These are phyloP conservation scores for Penicillium herquei DNA, from an alignment of 495 filamentous ascomycete species.

Conservation along the genomic window DNA sequence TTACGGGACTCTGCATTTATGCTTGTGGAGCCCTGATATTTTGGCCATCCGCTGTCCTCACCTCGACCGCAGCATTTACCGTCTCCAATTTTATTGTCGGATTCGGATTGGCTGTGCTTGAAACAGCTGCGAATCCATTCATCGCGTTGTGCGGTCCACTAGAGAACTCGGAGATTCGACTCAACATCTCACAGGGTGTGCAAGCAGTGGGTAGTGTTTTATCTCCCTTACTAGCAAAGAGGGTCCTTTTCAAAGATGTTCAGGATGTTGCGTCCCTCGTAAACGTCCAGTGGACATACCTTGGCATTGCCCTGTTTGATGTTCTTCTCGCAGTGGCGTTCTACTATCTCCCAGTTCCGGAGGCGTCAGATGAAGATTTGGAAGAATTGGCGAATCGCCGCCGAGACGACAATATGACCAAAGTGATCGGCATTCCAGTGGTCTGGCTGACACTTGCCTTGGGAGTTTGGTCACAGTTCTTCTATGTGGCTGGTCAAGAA, in stretches of 20 bases:
- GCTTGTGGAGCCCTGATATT: conserved; percentile 65
- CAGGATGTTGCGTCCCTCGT: conserved; percentile 54
- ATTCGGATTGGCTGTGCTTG: conserved; percentile 60
- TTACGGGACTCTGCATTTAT: conserved; percentile 62
- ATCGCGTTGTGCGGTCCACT: conserved; percentile 65
- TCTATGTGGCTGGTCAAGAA: conserved; percentile 68
- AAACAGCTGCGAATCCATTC: conserved; percentile 67
- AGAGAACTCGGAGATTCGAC: conserved; percentile 61
- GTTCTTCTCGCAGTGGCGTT: conserved; percentile 62
- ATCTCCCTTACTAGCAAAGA: conserved; percentile 59
- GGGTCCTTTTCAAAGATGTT: conserved; percentile 58
- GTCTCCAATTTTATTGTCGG: conserved; percentile 69
- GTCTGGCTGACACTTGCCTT: conserved; percentile 57
- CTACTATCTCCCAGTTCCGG: conserved; percentile 65
- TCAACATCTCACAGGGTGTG: conserved; percentile 67
- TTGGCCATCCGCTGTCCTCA: conserved; percentile 70
- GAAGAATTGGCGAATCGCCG: conserved; percentile 53
- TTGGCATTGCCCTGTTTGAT: conserved; percentile 65
- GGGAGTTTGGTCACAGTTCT: conserved; percentile 59
- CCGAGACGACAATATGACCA: conserved; percentile 49
- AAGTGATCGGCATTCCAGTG: conserved; percentile 44
- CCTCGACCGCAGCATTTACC: conserved; percentile 62
- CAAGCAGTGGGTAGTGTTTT: conserved; percentile 64
- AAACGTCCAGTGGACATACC: conserved; percentile 70
- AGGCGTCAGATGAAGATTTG: conserved; percentile 64